These are phyloP conservation scores for Pseudonitzschia multistriata DNA, from an alignment of 108 stramenopile species.

Conservation along the genomic window DNA sequence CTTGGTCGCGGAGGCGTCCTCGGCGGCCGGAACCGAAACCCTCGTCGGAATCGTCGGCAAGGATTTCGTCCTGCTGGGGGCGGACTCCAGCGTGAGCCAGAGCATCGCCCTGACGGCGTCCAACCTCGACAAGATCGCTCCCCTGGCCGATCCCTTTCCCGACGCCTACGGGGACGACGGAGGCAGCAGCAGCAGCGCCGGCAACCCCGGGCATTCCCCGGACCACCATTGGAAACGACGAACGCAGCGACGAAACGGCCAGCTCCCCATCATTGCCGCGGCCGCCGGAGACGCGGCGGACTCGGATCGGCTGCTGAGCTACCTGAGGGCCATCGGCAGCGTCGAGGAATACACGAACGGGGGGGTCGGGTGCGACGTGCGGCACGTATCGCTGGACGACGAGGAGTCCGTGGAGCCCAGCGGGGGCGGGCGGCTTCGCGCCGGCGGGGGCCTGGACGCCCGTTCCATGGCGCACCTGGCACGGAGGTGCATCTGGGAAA, in stretches of 20 bases:
- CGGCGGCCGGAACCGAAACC: slow-evolving; percentile 57
- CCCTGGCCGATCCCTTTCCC: slow-evolving; percentile 36
- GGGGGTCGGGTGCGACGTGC: slow-evolving; percentile 62
- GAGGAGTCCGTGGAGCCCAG: too few species aligned
- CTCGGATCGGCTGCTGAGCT: slow-evolving; percentile 60
- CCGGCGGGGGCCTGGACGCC: slow-evolving; percentile 49
- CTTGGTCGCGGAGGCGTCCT: slow-evolving; percentile 13
- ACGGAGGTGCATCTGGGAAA: slow-evolving; percentile 40
- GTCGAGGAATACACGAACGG: slow-evolving; percentile 59
- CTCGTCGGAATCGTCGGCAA: slow-evolving; percentile 72
- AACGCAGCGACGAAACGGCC: slow-evolving; percentile 12
- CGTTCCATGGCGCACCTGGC: slow-evolving; percentile 64
- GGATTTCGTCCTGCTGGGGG: slow-evolving; percentile 78
- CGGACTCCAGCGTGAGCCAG: slow-evolving; percentile 56
- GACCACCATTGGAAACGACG: neutral
- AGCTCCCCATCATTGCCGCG: slow-evolving; percentile 65
- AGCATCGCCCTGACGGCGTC: slow-evolving; percentile 66
- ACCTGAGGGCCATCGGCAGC: slow-evolving; percentile 42
- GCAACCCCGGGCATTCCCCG: neutral
- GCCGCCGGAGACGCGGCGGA: slow-evolving; percentile 72
- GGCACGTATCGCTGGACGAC: slow-evolving; percentile 16
- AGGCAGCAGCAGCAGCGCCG: neutral
- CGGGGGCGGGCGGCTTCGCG: neutral
- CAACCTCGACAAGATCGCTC: slow-evolving; percentile 65
- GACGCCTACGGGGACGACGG: neutral